Conservation (phyloP, 2,329 filamentous ascomycete species). For the Aspergillus ibericus region DNA sequence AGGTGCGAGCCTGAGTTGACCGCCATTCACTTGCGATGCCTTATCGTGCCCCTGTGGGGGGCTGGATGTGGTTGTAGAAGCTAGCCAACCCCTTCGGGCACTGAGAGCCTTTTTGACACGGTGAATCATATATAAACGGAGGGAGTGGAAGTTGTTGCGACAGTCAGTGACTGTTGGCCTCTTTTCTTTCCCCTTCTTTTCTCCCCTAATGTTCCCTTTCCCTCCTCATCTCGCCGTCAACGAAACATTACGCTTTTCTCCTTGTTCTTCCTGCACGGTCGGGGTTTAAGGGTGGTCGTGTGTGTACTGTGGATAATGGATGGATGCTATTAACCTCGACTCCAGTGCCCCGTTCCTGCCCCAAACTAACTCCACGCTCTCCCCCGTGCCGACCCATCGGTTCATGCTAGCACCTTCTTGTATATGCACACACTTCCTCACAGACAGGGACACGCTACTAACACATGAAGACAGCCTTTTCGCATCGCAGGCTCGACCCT, state of each 20-base stretch:
- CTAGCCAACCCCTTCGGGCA: not conserved
- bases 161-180: not conserved
- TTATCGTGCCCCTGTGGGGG: slow-evolving; percentile 26
- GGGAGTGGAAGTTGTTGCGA: not conserved
- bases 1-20: slow-evolving; percentile 1
- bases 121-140: not conserved
- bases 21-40: slow-evolving; percentile 22
- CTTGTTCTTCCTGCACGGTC: not conserved
- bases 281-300: not conserved
- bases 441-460: not conserved
- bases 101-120: not conserved
- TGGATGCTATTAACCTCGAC: not conserved
- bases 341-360: not conserved
- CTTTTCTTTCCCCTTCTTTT: not conserved
- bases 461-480: not conserved
- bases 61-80: not conserved
- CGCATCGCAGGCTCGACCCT: not conserved
- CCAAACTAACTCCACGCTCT: not conserved
- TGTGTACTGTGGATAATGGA: not conserved
- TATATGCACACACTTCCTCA: not conserved
- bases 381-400: not conserved
- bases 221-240: not conserved
- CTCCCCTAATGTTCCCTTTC: not conserved
- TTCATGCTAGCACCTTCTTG: not conserved
- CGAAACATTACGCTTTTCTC: not conserved